phyloP scores from a whole-genome alignment of 2,329 filamentous ascomycete genomes.

The Talaromyces verruculosus region DNA sequence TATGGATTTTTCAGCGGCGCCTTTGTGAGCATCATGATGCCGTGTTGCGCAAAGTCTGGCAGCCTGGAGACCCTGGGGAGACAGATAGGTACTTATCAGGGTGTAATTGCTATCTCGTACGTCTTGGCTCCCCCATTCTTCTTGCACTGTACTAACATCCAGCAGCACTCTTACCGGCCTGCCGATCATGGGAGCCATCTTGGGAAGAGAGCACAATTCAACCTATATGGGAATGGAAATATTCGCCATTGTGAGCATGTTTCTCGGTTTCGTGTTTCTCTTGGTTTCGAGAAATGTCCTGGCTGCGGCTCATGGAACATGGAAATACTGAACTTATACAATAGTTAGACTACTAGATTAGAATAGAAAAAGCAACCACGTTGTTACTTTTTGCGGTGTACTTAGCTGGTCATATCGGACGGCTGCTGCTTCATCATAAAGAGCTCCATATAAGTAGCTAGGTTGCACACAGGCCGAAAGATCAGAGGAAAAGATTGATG shows the following conservation, averaged over 20 bases:
- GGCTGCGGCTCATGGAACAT: background rate
- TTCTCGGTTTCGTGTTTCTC: conserved; percentile 16
- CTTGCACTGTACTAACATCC: background rate
- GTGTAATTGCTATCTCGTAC: conserved; percentile 27
- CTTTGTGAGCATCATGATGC: conserved; percentile 32
- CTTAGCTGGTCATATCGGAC: background rate
- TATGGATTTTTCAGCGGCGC: conserved; percentile 34
- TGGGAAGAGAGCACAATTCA: conserved; percentile 24
- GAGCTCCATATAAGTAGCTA: background rate
- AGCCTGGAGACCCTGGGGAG: conserved; percentile 35
- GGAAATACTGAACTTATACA: background rate
- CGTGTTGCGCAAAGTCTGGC: conserved; percentile 32
- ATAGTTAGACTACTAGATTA: background rate
- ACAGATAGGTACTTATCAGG: conserved; percentile 35
- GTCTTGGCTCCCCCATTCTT: conserved; percentile 15
- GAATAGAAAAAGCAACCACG: background rate
- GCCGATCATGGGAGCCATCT: conserved; percentile 32
- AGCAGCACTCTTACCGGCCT: conserved; percentile 27
- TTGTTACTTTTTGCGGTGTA: background rate
- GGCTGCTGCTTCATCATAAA: background rate
- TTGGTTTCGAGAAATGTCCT: background rate
- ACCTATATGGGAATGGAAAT: conserved; percentile 31
- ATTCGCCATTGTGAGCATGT: conserved; percentile 24
- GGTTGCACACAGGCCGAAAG: background rate
- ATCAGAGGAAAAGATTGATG: background rate